These are phyloP conservation scores for Stenocarpella maydis DNA, from an alignment of 2,329 filamentous ascomycete species.

Conservation along the genomic window DNA sequence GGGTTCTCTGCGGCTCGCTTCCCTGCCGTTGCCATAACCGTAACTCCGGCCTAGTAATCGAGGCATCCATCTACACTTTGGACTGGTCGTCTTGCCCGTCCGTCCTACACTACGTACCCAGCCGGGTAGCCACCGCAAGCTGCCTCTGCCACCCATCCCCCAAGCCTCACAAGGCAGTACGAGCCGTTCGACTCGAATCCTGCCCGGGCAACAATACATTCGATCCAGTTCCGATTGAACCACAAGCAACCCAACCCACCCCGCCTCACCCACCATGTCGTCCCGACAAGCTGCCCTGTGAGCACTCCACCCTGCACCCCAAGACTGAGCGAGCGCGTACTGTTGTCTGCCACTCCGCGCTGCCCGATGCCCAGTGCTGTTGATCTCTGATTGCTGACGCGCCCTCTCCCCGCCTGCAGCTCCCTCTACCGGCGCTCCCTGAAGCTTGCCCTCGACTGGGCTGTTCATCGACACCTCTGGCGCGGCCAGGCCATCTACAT, in stretches of 20 bases:
- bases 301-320: conserved; percentile 41
- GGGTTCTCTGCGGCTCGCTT: not conserved
- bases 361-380: not conserved
- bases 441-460: conserved; percentile 95
- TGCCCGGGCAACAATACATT: not conserved
- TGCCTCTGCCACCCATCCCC: not conserved
- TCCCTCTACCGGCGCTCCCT: conserved; percentile 90
- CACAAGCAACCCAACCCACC: not conserved
- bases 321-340: not conserved
- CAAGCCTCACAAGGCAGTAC: conserved; percentile 15
- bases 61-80: conserved; percentile 30
- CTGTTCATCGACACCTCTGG: conserved; percentile 92
- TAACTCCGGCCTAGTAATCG: conserved; percentile 31
- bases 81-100: not conserved
- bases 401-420: conserved; percentile 47
- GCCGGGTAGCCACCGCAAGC: conserved; percentile 11
- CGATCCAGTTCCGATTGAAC: not conserved
- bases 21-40: too few relatives aligned
- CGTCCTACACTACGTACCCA: not conserved
- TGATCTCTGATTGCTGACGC: conserved; percentile 35
- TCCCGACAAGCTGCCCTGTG: conserved; percentile 60
- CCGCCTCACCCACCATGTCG: conserved; percentile 48
- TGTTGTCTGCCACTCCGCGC: not conserved
- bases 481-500: conserved; percentile 96
- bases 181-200: conserved; percentile 18